Base-by-base conservation (phyloP, 176 grass and related monocot genomes). In the Cenchrus purpureus region DNA sequence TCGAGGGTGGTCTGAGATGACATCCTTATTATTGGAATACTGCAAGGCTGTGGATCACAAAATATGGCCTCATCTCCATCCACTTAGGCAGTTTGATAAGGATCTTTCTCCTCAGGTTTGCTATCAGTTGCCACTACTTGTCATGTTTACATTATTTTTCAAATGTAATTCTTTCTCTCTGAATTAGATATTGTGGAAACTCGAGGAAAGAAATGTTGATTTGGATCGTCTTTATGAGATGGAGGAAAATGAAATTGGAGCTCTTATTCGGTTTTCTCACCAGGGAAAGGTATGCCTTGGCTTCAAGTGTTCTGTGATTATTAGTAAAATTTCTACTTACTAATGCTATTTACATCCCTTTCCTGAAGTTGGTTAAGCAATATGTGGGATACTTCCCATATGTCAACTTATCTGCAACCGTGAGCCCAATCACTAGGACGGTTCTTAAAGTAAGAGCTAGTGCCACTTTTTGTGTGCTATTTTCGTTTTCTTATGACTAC, bases 181-280 rank as follows among this genome's bases (percentile, higher is more conserved):
- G 53, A 83, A 92, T 68, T 80, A 98, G 96, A 86, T 95, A 80
- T 81, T 93, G 77, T 88, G 86, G 74, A 98, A 93, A 85, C 90
- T 98, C 53, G 96, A 98, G 87, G 93, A 93, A 78, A 93, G 89
- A 89, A 89, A 89, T 73, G 88, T 90, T 62, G 91, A 98, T 85
- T 66, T 98, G 71, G 96, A 98, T 79, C 87, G 81, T 76, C 89
- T 98, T 67, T 92, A 91, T 83, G 93, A 95, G 85, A 95, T 98
- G 96, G 96, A 95, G 86, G 96, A 98, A 80, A 98, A 92, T 80
- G 96, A 98, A 84, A 89, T 98, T 65, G 89, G 96, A 83, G 93
- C 93, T 76, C 80, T 98, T 65, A 90, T 98, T 74, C 91, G 96
- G 74, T 95, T 84, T 81, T 86, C 81, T 87, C 93, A 94, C 75